phyloP scores from a whole-genome alignment of 139 green algal genomes.

The Tetraselmis chui region DNA sequence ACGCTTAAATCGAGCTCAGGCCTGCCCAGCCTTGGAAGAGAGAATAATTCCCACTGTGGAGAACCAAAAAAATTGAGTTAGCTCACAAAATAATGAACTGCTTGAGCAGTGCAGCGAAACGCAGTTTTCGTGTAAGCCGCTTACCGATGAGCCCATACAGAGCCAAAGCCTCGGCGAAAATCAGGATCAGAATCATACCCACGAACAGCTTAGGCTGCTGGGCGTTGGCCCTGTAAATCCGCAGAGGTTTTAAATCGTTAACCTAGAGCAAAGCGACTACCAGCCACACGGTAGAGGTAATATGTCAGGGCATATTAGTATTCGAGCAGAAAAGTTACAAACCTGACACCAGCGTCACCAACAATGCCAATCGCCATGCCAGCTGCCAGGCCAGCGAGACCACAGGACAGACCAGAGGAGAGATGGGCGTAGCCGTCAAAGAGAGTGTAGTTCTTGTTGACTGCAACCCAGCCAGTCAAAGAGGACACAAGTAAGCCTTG shows the following conservation, averaged over 20 bases:
- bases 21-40: constrained; percentile 73
- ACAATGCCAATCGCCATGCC: constrained; percentile 99
- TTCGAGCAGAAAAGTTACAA: constrained; percentile 1
- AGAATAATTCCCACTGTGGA: constrained; percentile 89
- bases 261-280: too few species aligned
- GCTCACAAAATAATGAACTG: background rate
- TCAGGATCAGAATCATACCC: constrained; percentile 99
- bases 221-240: constrained; percentile 79
- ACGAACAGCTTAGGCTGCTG: constrained; percentile 99
- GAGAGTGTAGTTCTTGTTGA: constrained; percentile 87
- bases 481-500: background rate
- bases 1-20: too few species aligned
- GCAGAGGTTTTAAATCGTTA: too few species aligned
- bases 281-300: too few species aligned
- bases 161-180: constrained; percentile 98
- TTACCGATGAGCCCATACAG: constrained; percentile 96
- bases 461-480: constrained; percentile 33
- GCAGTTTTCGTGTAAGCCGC: background rate
- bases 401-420: constrained; percentile 88
- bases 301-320: too few species aligned
- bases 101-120: background rate
- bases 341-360: constrained; percentile 93
- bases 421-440: constrained; percentile 99
- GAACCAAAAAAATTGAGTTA: constrained; percentile 8
- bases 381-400: constrained; percentile 85